phyloP scores from a whole-genome alignment of 441 rosid genomes.

The Aleurites moluccanus region DNA sequence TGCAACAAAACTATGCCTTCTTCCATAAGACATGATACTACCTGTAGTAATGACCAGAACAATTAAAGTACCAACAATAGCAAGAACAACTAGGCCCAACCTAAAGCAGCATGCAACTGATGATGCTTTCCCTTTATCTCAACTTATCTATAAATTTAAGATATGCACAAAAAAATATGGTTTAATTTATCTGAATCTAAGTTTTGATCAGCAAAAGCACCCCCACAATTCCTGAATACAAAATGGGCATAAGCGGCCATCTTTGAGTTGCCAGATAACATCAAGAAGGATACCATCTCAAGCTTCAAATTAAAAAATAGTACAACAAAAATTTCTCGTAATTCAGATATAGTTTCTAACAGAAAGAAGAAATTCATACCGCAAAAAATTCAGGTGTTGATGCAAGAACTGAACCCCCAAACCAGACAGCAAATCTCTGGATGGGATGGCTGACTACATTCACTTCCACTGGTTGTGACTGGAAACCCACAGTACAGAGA shows the following conservation, averaged over 20 bases:
- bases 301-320: conserved; percentile 10
- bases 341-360: background rate
- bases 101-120: background rate
- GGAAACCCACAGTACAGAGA: conserved; percentile 19
- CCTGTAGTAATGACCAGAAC: background rate
- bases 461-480: conserved; percentile 97
- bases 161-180: background rate
- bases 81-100: conserved; percentile 5
- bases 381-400: conserved; percentile 96
- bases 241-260: background rate
- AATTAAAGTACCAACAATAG: background rate
- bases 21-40: background rate
- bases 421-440: conserved; percentile 98
- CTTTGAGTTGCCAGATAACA: background rate
- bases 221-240: background rate
- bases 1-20: background rate
- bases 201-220: background rate
- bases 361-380: conserved; percentile 41
- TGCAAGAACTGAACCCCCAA: conserved; percentile 98
- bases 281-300: background rate
- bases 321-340: background rate
- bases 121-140: background rate
- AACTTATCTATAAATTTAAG: background rate
- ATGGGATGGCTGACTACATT: conserved; percentile 97
- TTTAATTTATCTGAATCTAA: background rate